Evolutionary conservation across 371 early-diverging fungal species (phyloP).

Genomic region (Apophysomyces sp.): DNA sequence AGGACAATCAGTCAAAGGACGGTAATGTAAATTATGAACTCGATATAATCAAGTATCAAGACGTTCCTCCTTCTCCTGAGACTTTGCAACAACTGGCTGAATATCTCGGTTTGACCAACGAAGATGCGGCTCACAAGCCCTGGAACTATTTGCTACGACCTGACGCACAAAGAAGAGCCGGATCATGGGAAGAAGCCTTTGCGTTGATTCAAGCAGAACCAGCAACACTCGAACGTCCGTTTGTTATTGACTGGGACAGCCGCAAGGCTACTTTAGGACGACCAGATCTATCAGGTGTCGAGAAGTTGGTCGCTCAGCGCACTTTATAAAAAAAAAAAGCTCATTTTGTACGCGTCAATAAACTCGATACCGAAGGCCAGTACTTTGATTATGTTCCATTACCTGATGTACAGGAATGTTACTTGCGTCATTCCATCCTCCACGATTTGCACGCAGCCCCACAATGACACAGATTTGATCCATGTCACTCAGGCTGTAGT

Average conservation of each 20-base stretch:
- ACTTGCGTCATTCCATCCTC: too few relatives aligned
- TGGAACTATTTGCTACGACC: slow-evolving; percentile 33
- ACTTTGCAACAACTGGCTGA: slow-evolving; percentile 24
- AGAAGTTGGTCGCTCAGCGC: slow-evolving; percentile 26
- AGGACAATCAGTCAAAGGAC: slow-evolving; percentile 22
- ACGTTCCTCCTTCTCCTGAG: slow-evolving; percentile 24
- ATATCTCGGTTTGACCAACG: slow-evolving; percentile 28
- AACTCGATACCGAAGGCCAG: too few relatives aligned
- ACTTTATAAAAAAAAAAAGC: too few relatives aligned
- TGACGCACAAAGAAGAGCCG: slow-evolving; percentile 25
- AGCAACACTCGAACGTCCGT: slow-evolving; percentile 38
- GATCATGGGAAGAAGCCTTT: slow-evolving; percentile 32
- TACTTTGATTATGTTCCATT: too few relatives aligned
- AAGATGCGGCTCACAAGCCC: slow-evolving; percentile 12
- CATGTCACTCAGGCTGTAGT: too few relatives aligned
- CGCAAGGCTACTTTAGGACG: slow-evolving; percentile 45
- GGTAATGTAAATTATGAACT: slow-evolving; percentile 14
- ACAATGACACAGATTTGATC: too few relatives aligned
- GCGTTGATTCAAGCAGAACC: slow-evolving; percentile 37
- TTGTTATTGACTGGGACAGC: slow-evolving; percentile 40
- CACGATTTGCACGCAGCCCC: too few relatives aligned
- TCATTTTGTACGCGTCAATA: too few relatives aligned
- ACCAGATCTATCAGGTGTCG: slow-evolving; percentile 35
- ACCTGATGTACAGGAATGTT: too few relatives aligned
- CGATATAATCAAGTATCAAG: slow-evolving; percentile 32